A percentile compares a stretch with the other conserved stretches of the same genome.
Evolutionary conservation across 108 stramenopile genomes (phyloP).

Genomic region (Conticribra guillardii): DNA sequence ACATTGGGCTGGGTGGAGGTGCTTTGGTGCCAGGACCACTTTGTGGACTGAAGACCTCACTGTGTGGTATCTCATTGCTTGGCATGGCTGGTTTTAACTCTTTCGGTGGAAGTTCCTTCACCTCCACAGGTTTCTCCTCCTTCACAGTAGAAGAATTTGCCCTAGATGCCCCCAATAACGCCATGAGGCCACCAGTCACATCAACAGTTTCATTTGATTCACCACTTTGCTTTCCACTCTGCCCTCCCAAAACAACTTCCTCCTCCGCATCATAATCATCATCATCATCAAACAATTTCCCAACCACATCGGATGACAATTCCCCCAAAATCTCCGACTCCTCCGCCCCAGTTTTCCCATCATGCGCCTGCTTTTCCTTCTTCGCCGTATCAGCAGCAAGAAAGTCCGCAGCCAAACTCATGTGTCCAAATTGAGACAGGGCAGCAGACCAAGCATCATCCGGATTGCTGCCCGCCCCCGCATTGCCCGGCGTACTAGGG

Average conservation of each 20-base stretch:
- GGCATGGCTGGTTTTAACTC: not conserved
- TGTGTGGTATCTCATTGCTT: not conserved
- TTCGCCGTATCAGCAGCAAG: constrained; percentile 77
- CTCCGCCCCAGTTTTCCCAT: not conserved
- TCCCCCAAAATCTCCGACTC: not conserved
- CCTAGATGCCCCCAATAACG: constrained; percentile 28
- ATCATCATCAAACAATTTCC: constrained; percentile 41
- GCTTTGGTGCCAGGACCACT: constrained; percentile 24
- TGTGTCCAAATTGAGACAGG: constrained; percentile 69
- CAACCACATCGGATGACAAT: constrained; percentile 20
- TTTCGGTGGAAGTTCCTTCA: not conserved
- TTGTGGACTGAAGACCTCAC: constrained; percentile 8
- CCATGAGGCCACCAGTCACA: constrained; percentile 22
- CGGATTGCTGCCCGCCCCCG: not conserved
- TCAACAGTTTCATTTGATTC: not conserved
- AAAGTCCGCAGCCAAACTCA: constrained; percentile 76
- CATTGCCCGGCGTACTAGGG: constrained; percentile 4
- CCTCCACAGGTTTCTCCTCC: not conserved
- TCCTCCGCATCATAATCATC: constrained; percentile 44
- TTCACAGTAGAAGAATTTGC: constrained; percentile 9
- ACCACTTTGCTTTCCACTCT: not conserved
- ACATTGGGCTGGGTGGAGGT: constrained; percentile 44
- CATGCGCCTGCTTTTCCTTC: constrained; percentile 36
- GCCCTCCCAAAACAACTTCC: constrained; percentile 20
- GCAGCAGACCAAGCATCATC: constrained; percentile 81